Percentiles rank a stretch among this genome's conserved stretches.
Conservation (phyloP, 208 protist species). For the Trypanosoma brucei region DNA sequence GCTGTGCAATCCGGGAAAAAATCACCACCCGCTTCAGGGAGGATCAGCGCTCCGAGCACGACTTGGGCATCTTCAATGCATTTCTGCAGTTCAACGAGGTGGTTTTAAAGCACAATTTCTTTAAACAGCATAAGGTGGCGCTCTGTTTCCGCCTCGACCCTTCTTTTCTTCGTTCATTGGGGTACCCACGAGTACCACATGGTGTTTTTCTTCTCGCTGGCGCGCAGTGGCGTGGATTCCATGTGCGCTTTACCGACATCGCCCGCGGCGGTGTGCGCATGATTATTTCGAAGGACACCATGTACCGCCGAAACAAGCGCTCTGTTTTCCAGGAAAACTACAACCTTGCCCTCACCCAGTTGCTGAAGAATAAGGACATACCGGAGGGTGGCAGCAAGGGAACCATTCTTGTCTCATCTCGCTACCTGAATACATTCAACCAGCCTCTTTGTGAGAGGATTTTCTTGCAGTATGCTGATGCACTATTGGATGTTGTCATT, state of each 20-base stretch:
- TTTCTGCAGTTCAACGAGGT: constrained; percentile 92
- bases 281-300: constrained; percentile 88
- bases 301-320: constrained; percentile 86
- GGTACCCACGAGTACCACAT: constrained; percentile 82
- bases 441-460: constrained; percentile 60
- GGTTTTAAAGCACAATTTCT: constrained; percentile 94
- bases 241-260: constrained; percentile 95
- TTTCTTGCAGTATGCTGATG: constrained; percentile 94
- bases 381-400: constrained; percentile 96
- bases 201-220: constrained; percentile 92
- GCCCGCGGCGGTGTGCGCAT: constrained; percentile 94
- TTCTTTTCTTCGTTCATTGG: constrained; percentile 63
- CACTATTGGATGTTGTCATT: constrained; percentile 90
- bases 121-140: constrained; percentile 89
- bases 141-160: constrained; percentile 91
- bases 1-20: constrained; percentile 47
- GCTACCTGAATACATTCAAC: constrained; percentile 73
- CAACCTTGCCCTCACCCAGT: constrained; percentile 94
- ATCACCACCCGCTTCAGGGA: constrained; percentile 70
- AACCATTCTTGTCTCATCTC: constrained; percentile 82
- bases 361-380: constrained; percentile 97
- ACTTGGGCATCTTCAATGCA: constrained; percentile 77
- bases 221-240: constrained; percentile 94
- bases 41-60: constrained; percentile 58
- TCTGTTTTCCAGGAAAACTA: constrained; percentile 96